Conservation (phyloP, 352 stramenopile species). For the Globisporangium mamillatum region DNA sequence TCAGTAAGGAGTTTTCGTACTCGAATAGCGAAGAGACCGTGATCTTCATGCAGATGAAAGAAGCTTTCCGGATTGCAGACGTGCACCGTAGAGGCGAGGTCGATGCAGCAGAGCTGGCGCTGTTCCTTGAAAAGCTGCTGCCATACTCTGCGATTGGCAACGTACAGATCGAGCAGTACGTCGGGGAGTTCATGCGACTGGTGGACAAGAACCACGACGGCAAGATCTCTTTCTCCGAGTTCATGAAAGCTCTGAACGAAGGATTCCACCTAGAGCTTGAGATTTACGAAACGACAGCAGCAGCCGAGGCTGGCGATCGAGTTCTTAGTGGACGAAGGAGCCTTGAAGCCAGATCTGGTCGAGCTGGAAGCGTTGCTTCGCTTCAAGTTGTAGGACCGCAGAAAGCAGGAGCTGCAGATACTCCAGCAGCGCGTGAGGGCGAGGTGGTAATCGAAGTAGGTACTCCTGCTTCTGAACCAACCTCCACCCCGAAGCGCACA, state of each 20-base stretch:
- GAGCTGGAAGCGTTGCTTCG: not conserved
- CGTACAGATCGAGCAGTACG: constrained; percentile 64
- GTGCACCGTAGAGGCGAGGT: constrained; percentile 60
- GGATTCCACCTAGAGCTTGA: constrained; percentile 71
- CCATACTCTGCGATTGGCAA: constrained; percentile 43
- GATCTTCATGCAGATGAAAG: constrained; percentile 30
- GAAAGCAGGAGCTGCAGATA: too few species aligned
- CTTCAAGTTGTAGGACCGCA: not conserved
- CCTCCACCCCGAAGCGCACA: not conserved
- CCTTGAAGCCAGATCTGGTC: constrained; percentile 29
- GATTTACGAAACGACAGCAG: constrained; percentile 47
- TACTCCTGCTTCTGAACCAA: not conserved
- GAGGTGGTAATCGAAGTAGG: not conserved
- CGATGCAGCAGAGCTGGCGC: constrained; percentile 48
- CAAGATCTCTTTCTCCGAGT: constrained; percentile 65
- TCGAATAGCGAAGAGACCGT: constrained; percentile 23
- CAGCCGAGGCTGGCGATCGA: not conserved
- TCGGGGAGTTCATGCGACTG: constrained; percentile 72
- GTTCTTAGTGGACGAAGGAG: constrained; percentile 10
- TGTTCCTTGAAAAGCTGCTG: constrained; percentile 69
- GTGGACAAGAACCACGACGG: constrained; percentile 69
- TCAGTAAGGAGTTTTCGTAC: constrained; percentile 25
- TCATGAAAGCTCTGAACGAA: constrained; percentile 74
- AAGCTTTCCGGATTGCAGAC: constrained; percentile 21
- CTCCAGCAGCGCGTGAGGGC: not conserved